Conservation (phyloP, 805 yeast species). For the Wickerhamomyces chambardii region DNA sequence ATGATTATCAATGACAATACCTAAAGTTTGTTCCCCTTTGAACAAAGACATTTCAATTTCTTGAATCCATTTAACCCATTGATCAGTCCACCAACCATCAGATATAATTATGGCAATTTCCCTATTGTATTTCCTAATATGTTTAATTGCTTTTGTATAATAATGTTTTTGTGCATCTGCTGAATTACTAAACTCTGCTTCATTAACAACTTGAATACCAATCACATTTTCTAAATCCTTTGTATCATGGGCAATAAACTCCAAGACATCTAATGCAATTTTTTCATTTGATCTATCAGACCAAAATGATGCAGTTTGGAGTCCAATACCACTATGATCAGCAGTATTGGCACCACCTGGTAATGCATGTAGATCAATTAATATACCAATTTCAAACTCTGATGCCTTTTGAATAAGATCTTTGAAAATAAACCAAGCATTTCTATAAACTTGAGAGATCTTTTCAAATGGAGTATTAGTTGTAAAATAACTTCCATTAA, state of each 20-base stretch:
- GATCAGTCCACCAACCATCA: slow-evolving; percentile 90
- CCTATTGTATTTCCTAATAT: slow-evolving; percentile 46
- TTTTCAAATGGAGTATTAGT: slow-evolving; percentile 54
- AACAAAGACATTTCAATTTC: slow-evolving; percentile 25
- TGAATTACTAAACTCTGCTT: slow-evolving; percentile 55
- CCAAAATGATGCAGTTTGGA: slow-evolving; percentile 64
- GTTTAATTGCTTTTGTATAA: slow-evolving; percentile 54
- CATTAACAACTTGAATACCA: slow-evolving; percentile 84
- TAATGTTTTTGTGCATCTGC: slow-evolving; percentile 45
- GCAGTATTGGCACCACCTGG: slow-evolving; percentile 91
- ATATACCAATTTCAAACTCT: slow-evolving; percentile 53
- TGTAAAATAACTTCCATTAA: slow-evolving; percentile 53
- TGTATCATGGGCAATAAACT: slow-evolving; percentile 56
- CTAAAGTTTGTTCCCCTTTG: slow-evolving; percentile 31
- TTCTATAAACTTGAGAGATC: slow-evolving; percentile 46
- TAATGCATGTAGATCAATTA: slow-evolving; percentile 81
- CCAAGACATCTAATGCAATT: slow-evolving; percentile 39
- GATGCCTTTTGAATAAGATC: slow-evolving; percentile 51
- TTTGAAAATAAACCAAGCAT: slow-evolving; percentile 65
- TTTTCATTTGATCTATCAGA: slow-evolving; percentile 27
- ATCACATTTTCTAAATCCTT: slow-evolving; percentile 53
- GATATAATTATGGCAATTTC: slow-evolving; percentile 70
- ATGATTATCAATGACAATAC: slow-evolving; percentile 77
- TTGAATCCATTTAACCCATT: slow-evolving; percentile 60
- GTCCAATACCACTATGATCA: slow-evolving; percentile 71